Evolutionary conservation across 177 flowering plant species (phyloP), one percentile per base, ranked within the genome.

Genomic region (Vitis hybrid): DNA sequence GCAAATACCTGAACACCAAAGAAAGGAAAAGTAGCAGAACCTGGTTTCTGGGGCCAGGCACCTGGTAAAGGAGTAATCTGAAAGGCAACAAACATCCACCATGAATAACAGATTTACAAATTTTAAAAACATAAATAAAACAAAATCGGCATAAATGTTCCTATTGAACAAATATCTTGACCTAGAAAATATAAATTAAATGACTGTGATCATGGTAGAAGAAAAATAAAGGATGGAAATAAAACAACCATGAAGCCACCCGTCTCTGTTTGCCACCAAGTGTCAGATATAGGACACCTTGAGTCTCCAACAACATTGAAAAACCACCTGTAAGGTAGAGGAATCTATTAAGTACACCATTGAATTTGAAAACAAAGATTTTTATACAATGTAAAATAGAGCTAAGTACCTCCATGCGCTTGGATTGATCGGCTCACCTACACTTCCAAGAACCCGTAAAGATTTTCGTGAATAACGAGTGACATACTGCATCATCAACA

Each of bases 211-310:
- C 4, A 5, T 1, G 9, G 46, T 41, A 41, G 46, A n/a, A 48
- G 41, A 30, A 61, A 53, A 58, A 50, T 4, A 20, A 57, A 61
- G 1, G 32, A n/a, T 53, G 17, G 61, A 65, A n/a, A 63, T 61
- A 3, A 58, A 77, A 52, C 56, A 72, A 92, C 99, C 99, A 96
- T 84, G 79, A 93, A 90, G 71, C 98, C 99, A 66, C 99, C 99
- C 52, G 98, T 96, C 82, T 96, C 99, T 48, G 99, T 96, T 83
- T 96, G 99, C 98, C 98, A 96, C 99, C 99, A 96, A 56, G 99
- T 96, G 76, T 96, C 99, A 55, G 98, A 93, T 73, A 96, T 96
- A 58, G 99, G 98, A 66, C 99, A 92, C 75, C 95, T 88, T 35
- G 97, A 80, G 61, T 92, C 91, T 71, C 99, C 99, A 74, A 96